Evolutionary conservation across 2,329 filamentous ascomycete species (phyloP).

Genomic region (Aspergillus sp.): DNA sequence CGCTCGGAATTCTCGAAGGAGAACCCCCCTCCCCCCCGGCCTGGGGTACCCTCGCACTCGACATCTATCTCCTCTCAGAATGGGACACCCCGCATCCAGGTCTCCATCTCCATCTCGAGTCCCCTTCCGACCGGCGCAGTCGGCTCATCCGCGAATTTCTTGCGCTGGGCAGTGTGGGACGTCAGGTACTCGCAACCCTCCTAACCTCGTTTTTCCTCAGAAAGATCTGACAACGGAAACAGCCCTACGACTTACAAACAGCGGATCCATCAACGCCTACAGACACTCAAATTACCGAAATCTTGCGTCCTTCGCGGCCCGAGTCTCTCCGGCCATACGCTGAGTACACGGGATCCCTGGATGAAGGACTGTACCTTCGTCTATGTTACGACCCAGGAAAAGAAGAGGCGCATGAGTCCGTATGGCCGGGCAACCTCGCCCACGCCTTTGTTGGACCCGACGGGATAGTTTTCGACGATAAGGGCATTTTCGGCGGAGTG

Average conservation of each 20-base stretch:
- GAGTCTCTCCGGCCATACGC: neutral
- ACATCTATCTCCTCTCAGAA: neutral
- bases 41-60: neutral
- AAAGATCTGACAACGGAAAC: neutral
- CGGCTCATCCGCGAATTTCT: constrained; percentile 1
- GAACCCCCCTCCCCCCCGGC: neutral
- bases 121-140: neutral
- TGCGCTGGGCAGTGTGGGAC: neutral
- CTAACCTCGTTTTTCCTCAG: no score
- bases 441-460: neutral
- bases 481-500: neutral
- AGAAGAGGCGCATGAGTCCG: neutral
- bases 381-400: neutral
- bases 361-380: neutral
- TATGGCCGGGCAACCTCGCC: neutral
- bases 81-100: constrained; percentile 1
- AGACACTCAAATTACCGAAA: neutral
- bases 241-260: neutral
- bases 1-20: neutral
- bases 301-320: neutral
- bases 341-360: neutral
- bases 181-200: no score
- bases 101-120: no score
- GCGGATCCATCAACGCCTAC: neutral
- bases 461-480: neutral